Evolutionary conservation across 148 eudicot species (phyloP).

Genomic region (Nepenthes gracilis): DNA sequence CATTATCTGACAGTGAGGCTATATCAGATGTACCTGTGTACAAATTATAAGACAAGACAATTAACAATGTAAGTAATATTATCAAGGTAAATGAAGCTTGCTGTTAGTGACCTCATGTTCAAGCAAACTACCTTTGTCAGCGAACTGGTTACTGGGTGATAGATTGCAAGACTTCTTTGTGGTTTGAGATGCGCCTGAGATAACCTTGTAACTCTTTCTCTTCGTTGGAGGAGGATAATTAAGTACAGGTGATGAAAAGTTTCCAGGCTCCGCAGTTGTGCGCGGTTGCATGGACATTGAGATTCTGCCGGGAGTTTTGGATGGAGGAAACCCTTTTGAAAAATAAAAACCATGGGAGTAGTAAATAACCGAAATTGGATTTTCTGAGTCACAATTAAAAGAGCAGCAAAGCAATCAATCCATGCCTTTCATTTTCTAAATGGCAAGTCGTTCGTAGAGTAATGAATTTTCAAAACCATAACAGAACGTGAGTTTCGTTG

Average conservation of each 20-base stretch:
- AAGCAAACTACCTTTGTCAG: constrained; percentile 24
- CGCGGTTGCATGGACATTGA: constrained; percentile 26
- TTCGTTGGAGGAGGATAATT: constrained; percentile 36
- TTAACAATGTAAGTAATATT: background rate
- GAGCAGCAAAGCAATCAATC: no score
- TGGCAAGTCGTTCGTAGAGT: no score
- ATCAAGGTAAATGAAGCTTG: background rate
- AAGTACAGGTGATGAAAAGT: constrained; percentile 27
- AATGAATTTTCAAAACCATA: no score
- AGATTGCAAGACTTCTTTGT: constrained; percentile 42
- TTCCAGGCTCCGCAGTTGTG: constrained; percentile 19
- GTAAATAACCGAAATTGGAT: no score
- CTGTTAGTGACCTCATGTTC: background rate
- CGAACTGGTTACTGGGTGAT: constrained; percentile 13
- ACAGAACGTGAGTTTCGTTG: no score
- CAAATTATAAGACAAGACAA: background rate
- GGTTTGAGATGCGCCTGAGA: constrained; percentile 18
- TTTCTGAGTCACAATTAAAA: no score
- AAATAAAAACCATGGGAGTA: background rate
- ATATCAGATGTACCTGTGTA: constrained; percentile 14
- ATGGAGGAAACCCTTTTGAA: constrained; percentile 34
- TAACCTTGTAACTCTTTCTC: constrained; percentile 35
- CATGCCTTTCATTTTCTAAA: no score
- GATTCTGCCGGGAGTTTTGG: constrained; percentile 27
- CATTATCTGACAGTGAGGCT: constrained; percentile 16